Evolutionary conservation across 371 early-diverging fungal genomes (phyloP).

Genomic region (Basidiobolus meristosporus): DNA sequence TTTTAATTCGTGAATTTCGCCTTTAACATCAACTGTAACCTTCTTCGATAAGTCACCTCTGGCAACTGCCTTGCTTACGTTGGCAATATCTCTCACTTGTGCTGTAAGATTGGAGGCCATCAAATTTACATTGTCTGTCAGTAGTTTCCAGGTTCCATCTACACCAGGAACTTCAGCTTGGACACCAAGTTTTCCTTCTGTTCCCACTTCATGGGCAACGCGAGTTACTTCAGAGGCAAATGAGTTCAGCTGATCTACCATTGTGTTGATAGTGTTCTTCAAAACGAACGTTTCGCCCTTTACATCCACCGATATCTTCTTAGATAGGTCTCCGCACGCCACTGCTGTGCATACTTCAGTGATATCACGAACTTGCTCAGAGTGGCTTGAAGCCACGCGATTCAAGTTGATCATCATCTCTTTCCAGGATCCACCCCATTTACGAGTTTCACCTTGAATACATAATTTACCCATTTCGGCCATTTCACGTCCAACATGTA

Average conservation of each 20-base stretch:
- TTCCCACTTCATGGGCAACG: constrained; percentile 33
- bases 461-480: constrained; percentile 27
- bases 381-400: too few relatives aligned
- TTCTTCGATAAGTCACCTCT: constrained; percentile 27
- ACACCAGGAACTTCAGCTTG: constrained; percentile 20
- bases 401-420: too few relatives aligned
- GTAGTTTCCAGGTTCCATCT: constrained; percentile 30
- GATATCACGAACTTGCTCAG: constrained; percentile 50
- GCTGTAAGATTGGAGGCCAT: too few relatives aligned
- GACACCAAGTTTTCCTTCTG: constrained; percentile 22
- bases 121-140: constrained; percentile 35
- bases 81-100: constrained; percentile 38
- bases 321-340: constrained; percentile 45
- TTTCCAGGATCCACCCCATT: constrained; percentile 40
- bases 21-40: too few relatives aligned
- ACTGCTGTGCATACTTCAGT: constrained; percentile 51
- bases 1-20: constrained; percentile 24
- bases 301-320: constrained; percentile 39
- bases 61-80: constrained; percentile 38
- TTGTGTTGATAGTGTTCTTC: constrained; percentile 47
- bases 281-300: constrained; percentile 44
- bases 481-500: constrained; percentile 22
- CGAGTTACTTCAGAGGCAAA: constrained; percentile 26
- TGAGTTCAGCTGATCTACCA: constrained; percentile 27
- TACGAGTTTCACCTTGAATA: constrained; percentile 20